phyloP scores from a whole-genome alignment of 176 grass and related monocot species.

The Canna indica region DNA sequence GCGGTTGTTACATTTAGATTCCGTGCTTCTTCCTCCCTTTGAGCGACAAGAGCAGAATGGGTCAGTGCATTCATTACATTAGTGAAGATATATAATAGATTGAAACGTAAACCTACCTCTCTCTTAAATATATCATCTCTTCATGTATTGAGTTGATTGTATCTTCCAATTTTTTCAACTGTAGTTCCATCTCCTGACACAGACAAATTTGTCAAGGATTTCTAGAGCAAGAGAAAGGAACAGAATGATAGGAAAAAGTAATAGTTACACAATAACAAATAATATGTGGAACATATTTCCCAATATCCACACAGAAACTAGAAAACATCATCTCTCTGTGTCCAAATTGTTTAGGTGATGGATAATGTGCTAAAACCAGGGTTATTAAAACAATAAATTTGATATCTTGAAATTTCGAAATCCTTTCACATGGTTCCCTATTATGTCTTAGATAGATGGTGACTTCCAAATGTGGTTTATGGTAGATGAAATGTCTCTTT shows the following conservation, averaged over 20 bases:
- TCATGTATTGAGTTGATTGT: constrained; percentile 35
- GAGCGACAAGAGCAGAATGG: neutral
- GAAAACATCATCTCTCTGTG: neutral
- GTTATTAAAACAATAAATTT: neutral
- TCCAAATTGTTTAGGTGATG: neutral
- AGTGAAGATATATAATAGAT: neutral
- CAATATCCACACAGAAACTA: neutral
- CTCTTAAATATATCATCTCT: constrained; percentile 42
- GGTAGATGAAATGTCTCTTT: neutral
- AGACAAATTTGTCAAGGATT: neutral
- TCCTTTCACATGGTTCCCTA: neutral
- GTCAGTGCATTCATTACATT: neutral
- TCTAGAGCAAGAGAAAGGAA: neutral
- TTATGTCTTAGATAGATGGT: neutral
- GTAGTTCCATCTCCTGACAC: constrained; percentile 24
- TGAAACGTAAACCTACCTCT: constrained; percentile 17
- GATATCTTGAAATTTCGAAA: neutral
- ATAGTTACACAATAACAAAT: neutral
- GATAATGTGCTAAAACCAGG: neutral
- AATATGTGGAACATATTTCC: neutral
- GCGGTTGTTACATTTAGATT: constrained; percentile 38
- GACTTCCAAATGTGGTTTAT: neutral
- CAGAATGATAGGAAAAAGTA: neutral
- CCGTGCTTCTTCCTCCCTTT: constrained; percentile 35
- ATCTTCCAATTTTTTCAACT: constrained; percentile 51